Evolutionary conservation across 306 rosid species (phyloP), one percentile per base, ranked within the genome.

Genomic region (Sophora flavescens): DNA sequence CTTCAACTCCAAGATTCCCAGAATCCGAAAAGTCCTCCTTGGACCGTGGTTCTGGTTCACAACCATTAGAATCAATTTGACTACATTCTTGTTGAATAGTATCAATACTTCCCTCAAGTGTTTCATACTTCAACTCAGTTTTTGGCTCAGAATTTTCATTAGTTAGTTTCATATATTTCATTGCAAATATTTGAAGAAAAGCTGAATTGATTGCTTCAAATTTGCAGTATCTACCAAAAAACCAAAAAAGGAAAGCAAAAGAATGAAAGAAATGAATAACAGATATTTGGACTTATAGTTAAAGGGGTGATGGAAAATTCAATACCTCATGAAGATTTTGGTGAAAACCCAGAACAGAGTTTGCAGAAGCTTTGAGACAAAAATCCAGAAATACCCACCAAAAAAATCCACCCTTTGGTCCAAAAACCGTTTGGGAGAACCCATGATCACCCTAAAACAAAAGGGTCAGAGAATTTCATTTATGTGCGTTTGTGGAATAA

Each of bases 251-350:
- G 0, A 13, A 14, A 35, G 8, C 15, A 22, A 13, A 69, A 52
- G 14, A 14, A 65, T 77, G 48, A 6, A 12, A 14, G 2, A 26
- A 63, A 2, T 42, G 30, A 26, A 6, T 9, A 16, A 11, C 4
- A 22, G 15, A 50, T 0, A 4, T 2, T 11, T 45, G 15, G 52
- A 76, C 44, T 9, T 14, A 26, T 26, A 22, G 35, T 28, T 44
- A 44, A 68, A 74, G 11, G 17, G 8, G 22, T 59, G 70, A 17
- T 7, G 69, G 36, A 39, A 63, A 56, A 42, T 38, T 75, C 36
- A 74, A 6, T 82, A 90, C 96, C 97, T 90, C 76, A 51, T 18
- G 58, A 88, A 68, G 58, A 88, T 30, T 72, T 69, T 84, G 76
- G 39, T 39, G 58, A 84, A 63, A 22, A 82, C 53, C 64, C 86